A percentile compares a stretch with the other conserved stretches of the same genome.
Evolutionary conservation across 208 protist genomes (phyloP).

Genomic region (Paratrypanosoma confusum): DNA sequence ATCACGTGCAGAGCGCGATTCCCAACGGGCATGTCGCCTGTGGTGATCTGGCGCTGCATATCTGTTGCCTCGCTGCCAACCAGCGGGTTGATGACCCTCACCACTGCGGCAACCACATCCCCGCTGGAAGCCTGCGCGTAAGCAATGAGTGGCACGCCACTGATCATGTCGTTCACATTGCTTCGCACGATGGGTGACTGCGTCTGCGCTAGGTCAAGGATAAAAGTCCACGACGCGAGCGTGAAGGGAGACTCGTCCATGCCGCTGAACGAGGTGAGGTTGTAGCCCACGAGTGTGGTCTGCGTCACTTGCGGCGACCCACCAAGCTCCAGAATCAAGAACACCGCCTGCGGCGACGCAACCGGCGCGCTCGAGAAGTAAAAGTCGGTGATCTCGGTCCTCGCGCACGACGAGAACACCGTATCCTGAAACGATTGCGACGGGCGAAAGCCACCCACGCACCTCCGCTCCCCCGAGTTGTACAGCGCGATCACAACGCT

Average conservation of each 20-base stretch:
- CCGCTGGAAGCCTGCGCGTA: constrained; percentile 2
- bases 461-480: too few species aligned
- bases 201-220: too few species aligned
- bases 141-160: constrained; percentile 2
- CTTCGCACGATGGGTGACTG: neutral
- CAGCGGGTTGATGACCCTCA: neutral
- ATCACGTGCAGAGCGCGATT: too few species aligned
- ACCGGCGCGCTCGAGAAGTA: constrained; percentile 5
- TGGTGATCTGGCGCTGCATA: neutral
- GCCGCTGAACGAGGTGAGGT: constrained; percentile 1
- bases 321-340: constrained; percentile 6
- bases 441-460: too few species aligned
- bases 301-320: too few species aligned
- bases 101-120: too few species aligned
- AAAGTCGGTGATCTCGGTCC: too few species aligned
- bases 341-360: neutral
- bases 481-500: too few species aligned
- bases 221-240: too few species aligned
- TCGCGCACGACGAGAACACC: too few species aligned
- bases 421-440: too few species aligned
- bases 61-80: neutral
- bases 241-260: too few species aligned
- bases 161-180: constrained; percentile 7
- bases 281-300: constrained; percentile 1
- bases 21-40: constrained; percentile 11